Evolutionary conservation across 345 rosid species (phyloP).

Genomic region (Lepidium didymum): DNA sequence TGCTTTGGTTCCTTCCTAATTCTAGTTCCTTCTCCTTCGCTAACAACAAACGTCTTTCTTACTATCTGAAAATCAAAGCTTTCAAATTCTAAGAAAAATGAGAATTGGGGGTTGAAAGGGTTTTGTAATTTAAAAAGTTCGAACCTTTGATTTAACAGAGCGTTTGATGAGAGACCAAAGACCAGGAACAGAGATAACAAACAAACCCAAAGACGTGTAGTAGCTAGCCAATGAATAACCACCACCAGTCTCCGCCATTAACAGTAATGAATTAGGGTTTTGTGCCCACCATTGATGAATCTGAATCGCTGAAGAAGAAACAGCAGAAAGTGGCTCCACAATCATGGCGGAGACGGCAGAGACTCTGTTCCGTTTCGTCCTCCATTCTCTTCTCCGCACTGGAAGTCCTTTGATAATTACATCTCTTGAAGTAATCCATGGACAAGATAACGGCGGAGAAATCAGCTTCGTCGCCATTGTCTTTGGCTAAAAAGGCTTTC

Average conservation of each 20-base stretch:
- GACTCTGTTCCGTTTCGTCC: slow-evolving; percentile 8
- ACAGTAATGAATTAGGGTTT: slow-evolving; percentile 32
- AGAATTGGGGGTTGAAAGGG: neutral
- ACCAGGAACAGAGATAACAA: slow-evolving; percentile 90
- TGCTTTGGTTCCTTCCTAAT: slow-evolving; percentile 49
- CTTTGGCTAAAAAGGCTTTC: neutral
- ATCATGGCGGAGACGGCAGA: slow-evolving; percentile 3
- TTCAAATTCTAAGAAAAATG: neutral
- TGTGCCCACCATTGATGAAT: slow-evolving; percentile 29
- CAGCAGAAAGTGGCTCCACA: slow-evolving; percentile 13
- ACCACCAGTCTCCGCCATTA: slow-evolving; percentile 52
- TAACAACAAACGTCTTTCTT: slow-evolving; percentile 57
- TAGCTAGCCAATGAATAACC: slow-evolving; percentile 91
- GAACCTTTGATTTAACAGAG: slow-evolving; percentile 92
- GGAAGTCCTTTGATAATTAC: slow-evolving; percentile 7
- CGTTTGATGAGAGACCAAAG: slow-evolving; percentile 99
- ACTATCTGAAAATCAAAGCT: slow-evolving; percentile 49
- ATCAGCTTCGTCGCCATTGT: slow-evolving; percentile 32
- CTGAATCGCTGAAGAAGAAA: slow-evolving; percentile 28
- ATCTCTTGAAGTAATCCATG: slow-evolving; percentile 23
- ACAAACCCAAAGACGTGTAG: slow-evolving; percentile 85
- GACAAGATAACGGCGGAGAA: slow-evolving; percentile 24
- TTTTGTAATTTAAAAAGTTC: neutral
- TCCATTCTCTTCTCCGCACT: neutral
- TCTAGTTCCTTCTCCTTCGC: slow-evolving; percentile 39